Base-by-base conservation (phyloP, 768 basidiomycete species). In the Mycena rebaudengoi region DNA sequence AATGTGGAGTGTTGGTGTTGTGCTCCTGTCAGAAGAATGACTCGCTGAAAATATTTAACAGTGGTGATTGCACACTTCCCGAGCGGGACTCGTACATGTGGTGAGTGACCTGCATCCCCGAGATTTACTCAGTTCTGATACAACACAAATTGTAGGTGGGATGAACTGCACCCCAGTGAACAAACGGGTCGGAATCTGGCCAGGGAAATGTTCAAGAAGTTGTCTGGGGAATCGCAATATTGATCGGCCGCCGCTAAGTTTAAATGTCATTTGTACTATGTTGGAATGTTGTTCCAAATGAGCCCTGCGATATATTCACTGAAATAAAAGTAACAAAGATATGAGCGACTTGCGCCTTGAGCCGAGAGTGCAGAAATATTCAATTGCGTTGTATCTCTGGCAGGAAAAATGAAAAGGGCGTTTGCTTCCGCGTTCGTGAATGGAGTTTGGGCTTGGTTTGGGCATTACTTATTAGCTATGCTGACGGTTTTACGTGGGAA, bases 41-140 rank as follows among this genome's bases (percentile, higher is more conserved):
- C 8, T 13, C 7, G 43, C 25, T 61, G 57, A 50, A 25, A 33
- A 32, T 30, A 11, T 5, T 52, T 7, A 43, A 28, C 52, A 70
- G 67, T 4, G 70, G 70, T 14, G 68, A 71, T 41, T 71, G 70
- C 55, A 69, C 68, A 1, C 43, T 60, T 10, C 65, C 41, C 11
- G 55, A 71, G 43, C 65, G 70, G 13, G 70, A 71, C 39, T 67
- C 65, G 13, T 69, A 64, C 30, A 71, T 69, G 68, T 71, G 46
- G 59, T 71, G 70, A 62, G 70, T 25, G 41, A 56, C 13, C 33
- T 43, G 1, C 33, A 26, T 33, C 43, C 25, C 21, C 37, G 23
- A 37, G 8, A 5, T 12, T 18, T 23, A 8, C 8, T 8, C 8
- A 21, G 18, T 35, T 21, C 16, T 30, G 14, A 2, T 50, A 5